Percentiles rank a stretch among this genome's conserved stretches.
Evolutionary conservation across 352 stramenopile species (phyloP).

Genomic region (Phytophthora fragariae): DNA sequence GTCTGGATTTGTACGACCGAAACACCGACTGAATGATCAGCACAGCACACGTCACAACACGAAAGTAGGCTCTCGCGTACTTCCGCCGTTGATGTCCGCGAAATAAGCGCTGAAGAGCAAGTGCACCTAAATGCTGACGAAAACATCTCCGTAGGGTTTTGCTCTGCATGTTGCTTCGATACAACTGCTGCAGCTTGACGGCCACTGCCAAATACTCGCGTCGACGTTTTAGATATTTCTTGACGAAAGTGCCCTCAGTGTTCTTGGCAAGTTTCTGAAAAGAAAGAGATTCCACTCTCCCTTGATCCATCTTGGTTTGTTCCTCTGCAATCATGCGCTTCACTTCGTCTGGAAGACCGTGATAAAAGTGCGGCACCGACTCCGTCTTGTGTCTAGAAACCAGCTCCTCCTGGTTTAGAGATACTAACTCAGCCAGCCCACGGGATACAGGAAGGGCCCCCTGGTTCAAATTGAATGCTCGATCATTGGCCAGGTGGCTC

Average conservation of each 20-base stretch:
- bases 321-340: conserved; percentile 80
- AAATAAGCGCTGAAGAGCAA: conserved; percentile 70
- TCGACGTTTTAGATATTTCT: conserved; percentile 67
- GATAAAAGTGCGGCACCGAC: conserved; percentile 79
- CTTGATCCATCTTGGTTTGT: conserved; percentile 35
- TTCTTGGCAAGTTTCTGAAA: conserved; percentile 62
- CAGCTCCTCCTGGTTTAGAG: conserved; percentile 54
- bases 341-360: conserved; percentile 72
- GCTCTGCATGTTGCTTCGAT: conserved; percentile 54
- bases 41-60: conserved; percentile 57
- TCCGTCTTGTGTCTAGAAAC: conserved; percentile 28
- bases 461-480: conserved; percentile 48
- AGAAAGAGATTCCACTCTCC: conserved; percentile 19
- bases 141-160: conserved; percentile 57
- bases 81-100: conserved; percentile 59
- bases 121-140: conserved; percentile 46
- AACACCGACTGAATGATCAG: conserved; percentile 78
- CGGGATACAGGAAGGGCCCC: conserved; percentile 44
- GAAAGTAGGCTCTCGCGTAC: conserved; percentile 58
- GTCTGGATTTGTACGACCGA: conserved; percentile 57
- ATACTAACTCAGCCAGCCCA: conserved; percentile 46
- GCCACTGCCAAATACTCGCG: conserved; percentile 54
- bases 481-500: conserved; percentile 64
- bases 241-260: conserved; percentile 58
- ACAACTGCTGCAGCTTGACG: conserved; percentile 61